These are phyloP conservation scores for Cotoneaster glaucophyllus DNA, from an alignment of 306 rosid genomes.

Conservation along the genomic window DNA sequence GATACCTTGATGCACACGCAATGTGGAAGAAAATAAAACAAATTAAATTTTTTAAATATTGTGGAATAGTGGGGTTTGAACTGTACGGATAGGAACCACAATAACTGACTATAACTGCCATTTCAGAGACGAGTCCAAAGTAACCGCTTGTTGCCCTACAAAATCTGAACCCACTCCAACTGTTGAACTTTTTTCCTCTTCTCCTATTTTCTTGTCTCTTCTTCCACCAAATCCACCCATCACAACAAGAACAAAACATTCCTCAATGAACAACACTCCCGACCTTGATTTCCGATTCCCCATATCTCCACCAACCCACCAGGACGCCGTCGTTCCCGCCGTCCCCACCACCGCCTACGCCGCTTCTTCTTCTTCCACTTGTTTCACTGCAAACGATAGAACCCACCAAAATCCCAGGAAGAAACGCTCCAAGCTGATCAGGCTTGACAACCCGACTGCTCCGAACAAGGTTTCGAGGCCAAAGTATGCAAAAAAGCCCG, in stretches of 20 bases:
- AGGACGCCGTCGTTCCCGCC: background rate
- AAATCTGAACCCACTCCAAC: background rate
- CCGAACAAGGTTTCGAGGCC: constrained; percentile 7
- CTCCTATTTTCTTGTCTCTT: background rate
- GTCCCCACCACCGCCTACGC: background rate
- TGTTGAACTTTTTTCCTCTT: background rate
- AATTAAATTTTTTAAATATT: background rate
- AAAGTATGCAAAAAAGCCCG: constrained; percentile 27
- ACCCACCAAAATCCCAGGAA: constrained; percentile 24
- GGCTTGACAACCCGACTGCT: background rate
- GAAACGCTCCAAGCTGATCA: constrained; percentile 33
- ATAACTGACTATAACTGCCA: constrained; percentile 21
- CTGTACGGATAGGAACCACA: constrained; percentile 11
- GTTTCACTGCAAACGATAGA: background rate
- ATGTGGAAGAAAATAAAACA: background rate
- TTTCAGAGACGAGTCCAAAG: background rate
- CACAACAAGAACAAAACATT: background rate
- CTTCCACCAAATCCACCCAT: background rate
- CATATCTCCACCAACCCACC: background rate
- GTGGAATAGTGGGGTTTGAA: constrained; percentile 3
- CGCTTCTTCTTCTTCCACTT: constrained; percentile 4
- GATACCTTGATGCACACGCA: background rate
- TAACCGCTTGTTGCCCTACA: constrained; percentile 13
- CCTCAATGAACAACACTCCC: constrained; percentile 5
- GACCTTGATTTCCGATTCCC: background rate